A percentile compares a stretch with the other conserved stretches of the same genome.
phyloP scores from a whole-genome alignment of 2,329 filamentous ascomycete genomes.

The Phialophora tarda region DNA sequence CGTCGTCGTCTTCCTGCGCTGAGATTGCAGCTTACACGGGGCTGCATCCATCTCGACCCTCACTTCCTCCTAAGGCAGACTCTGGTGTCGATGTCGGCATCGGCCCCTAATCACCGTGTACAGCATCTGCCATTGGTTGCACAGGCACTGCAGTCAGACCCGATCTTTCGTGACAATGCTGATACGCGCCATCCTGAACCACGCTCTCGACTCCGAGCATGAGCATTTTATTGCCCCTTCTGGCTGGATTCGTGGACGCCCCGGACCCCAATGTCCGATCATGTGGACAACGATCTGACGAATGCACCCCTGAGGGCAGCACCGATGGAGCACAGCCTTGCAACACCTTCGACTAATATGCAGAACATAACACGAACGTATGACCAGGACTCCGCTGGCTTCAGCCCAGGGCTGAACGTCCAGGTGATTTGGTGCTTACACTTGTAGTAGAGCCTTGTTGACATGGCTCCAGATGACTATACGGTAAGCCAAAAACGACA shows the following conservation, averaged over 20 bases:
- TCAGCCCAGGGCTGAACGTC: too few relatives aligned
- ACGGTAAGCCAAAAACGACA: neutral
- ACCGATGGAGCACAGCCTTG: neutral
- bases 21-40: too few relatives aligned
- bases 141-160: too few relatives aligned
- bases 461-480: neutral
- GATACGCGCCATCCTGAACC: too few relatives aligned
- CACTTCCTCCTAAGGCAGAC: too few relatives aligned
- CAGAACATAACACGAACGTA: neutral
- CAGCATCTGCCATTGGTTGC: too few relatives aligned
- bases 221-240: neutral
- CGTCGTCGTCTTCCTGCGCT: too few relatives aligned
- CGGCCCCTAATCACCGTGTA: too few relatives aligned
- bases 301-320: neutral
- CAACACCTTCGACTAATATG: neutral
- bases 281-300: neutral
- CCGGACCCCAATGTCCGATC: neutral
- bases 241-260: neutral
- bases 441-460: neutral
- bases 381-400: too few relatives aligned
- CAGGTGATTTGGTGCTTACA: neutral
- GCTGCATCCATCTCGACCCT: too few relatives aligned
- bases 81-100: too few relatives aligned
- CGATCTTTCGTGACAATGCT: too few relatives aligned
- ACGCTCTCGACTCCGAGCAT: neutral